phyloP scores from a whole-genome alignment of 306 rosid species.

The Quercus glauca region DNA sequence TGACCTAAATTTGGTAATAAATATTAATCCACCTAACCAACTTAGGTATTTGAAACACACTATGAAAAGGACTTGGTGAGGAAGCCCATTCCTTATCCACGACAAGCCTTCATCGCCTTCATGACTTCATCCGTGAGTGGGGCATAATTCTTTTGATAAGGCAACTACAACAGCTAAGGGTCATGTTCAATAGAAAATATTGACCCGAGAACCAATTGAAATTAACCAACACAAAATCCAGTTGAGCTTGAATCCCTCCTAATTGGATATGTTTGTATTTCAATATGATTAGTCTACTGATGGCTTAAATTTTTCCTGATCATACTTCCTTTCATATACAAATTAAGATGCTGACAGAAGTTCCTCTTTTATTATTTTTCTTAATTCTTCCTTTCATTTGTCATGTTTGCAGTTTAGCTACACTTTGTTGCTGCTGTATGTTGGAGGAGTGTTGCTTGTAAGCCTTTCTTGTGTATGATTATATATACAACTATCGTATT shows the following conservation, averaged over 20 bases:
- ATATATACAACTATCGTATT: neutral
- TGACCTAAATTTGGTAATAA: too few species aligned
- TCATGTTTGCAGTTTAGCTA: conserved; percentile 26
- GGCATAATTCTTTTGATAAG: too few species aligned
- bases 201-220: too few species aligned
- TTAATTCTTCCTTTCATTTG: neutral
- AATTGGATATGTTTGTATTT: neutral
- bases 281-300: neutral
- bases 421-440: conserved; percentile 44
- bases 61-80: too few species aligned
- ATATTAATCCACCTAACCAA: too few species aligned
- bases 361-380: neutral
- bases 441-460: conserved; percentile 37
- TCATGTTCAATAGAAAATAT: too few species aligned
- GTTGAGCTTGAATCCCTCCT: neutral
- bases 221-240: neutral
- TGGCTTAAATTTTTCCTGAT: neutral
- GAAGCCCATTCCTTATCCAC: too few species aligned
- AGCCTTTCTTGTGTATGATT: neutral
- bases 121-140: too few species aligned
- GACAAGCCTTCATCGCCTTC: too few species aligned
- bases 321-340: neutral
- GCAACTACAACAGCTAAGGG: too few species aligned
- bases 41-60: too few species aligned
- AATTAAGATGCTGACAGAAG: neutral